Conservation (phyloP, 495 filamentous ascomycete species). For the Extremus antarcticus region DNA sequence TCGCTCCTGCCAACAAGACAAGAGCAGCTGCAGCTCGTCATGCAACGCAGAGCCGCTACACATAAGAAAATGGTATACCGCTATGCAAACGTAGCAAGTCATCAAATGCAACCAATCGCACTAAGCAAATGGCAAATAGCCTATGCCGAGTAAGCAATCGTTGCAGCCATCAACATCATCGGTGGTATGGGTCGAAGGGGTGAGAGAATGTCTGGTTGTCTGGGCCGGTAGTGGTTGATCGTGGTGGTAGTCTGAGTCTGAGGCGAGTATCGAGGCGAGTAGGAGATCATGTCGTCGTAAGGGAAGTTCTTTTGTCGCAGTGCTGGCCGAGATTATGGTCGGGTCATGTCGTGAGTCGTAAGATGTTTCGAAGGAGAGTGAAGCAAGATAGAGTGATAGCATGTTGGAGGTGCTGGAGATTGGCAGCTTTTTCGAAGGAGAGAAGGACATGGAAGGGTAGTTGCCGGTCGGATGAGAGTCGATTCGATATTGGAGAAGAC, state of each 20-base stretch:
- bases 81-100: constrained; percentile 10
- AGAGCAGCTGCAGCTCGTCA: background rate
- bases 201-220: background rate
- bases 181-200: background rate
- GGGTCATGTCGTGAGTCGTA: background rate
- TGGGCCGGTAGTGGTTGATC: background rate
- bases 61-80: constrained; percentile 9
- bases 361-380: background rate
- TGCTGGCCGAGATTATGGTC: background rate
- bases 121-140: background rate
- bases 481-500: too few relatives aligned
- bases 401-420: background rate
- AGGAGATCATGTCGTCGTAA: constrained; percentile 1
- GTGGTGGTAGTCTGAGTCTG: background rate
- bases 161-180: background rate
- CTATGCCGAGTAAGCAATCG: background rate
- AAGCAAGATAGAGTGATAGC: background rate
- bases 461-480: background rate
- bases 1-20: too few relatives aligned
- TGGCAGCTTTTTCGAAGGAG: too few relatives aligned
- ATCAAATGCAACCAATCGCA: background rate
- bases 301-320: background rate
- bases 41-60: background rate
- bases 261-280: background rate
- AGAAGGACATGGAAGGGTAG: background rate